Percentiles rank a stretch among this genome's conserved stretches.
These are phyloP conservation scores for Lagenidium giganteum DNA, from an alignment of 352 stramenopile species.

Conservation along the genomic window DNA sequence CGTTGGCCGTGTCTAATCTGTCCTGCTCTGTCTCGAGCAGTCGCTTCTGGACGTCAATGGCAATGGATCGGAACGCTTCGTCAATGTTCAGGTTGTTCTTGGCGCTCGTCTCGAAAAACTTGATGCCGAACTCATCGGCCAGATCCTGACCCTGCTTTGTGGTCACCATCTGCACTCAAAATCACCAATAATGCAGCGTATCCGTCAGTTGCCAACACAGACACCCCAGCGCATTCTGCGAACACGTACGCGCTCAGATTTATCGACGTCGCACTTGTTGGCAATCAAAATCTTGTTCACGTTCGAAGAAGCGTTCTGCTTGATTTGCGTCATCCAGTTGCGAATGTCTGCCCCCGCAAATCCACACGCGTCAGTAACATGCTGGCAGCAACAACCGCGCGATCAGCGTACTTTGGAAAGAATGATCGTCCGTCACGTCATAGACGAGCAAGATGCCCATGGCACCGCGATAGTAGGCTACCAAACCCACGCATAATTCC, in stretches of 20 bases:
- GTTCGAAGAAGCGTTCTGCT: conserved; percentile 98
- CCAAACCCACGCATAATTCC: background rate
- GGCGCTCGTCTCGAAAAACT: conserved; percentile 93
- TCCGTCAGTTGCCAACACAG: too few species aligned
- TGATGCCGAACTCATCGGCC: conserved; percentile 91
- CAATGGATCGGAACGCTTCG: conserved; percentile 82
- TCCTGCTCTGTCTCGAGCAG: conserved; percentile 83
- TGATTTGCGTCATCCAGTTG: conserved; percentile 90
- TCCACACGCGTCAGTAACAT: background rate
- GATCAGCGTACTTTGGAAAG: conserved; percentile 86
- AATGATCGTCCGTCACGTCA: conserved; percentile 90
- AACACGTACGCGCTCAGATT: conserved; percentile 88
- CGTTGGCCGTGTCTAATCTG: conserved; percentile 86
- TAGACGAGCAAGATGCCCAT: conserved; percentile 92
- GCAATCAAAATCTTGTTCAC: conserved; percentile 99
- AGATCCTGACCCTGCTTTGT: conserved; percentile 91
- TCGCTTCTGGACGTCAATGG: conserved; percentile 87
- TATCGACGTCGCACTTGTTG: conserved; percentile 99
- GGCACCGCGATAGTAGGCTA: conserved; percentile 90
- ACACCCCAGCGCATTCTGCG: too few species aligned
- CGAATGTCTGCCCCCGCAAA: conserved; percentile 56
- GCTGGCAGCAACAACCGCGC: background rate
- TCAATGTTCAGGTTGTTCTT: conserved; percentile 94
- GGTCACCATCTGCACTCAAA: conserved; percentile 70
- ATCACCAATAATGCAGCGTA: too few species aligned